A percentile compares a stretch with the other conserved stretches of the same genome.
phyloP scores from a whole-genome alignment of 2,329 filamentous ascomycete species.

The Sordariomycetes sp. region DNA sequence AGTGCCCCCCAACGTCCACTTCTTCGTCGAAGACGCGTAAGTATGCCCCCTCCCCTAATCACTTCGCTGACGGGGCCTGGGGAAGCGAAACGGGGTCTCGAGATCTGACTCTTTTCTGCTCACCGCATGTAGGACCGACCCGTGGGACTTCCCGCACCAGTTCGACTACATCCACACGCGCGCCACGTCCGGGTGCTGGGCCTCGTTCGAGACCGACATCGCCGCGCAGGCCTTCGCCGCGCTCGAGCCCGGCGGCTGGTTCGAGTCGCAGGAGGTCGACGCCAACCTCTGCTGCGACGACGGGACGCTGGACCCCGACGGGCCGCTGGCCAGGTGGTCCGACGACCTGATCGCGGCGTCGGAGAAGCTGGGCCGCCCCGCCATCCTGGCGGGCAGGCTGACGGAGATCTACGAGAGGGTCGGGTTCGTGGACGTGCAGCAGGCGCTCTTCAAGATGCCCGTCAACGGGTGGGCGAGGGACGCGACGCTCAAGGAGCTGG shows the following conservation, averaged over 20 bases:
- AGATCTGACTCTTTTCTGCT: too few species aligned
- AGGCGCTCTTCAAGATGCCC: too few species aligned
- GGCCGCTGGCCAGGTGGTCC: too few species aligned
- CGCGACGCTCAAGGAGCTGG: background rate
- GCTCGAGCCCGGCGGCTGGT: background rate
- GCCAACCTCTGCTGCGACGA: background rate
- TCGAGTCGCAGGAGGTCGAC: background rate
- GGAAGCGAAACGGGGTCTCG: too few species aligned
- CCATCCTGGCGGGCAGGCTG: too few species aligned
- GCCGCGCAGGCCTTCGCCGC: constrained; percentile 38
- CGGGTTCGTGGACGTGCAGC: too few species aligned
- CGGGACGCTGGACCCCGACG: background rate
- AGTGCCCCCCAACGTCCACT: constrained; percentile 64
- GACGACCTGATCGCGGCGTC: too few species aligned
- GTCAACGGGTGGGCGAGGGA: too few species aligned
- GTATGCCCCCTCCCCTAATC: constrained; percentile 12
- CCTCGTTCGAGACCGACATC: constrained; percentile 18
- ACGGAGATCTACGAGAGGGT: too few species aligned
- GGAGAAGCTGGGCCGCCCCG: too few species aligned
- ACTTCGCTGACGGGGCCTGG: too few species aligned
- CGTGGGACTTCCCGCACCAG: constrained; percentile 29
- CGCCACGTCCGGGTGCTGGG: constrained; percentile 34
- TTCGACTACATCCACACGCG: too few species aligned
- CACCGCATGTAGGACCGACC: constrained; percentile 15
- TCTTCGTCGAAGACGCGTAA: constrained; percentile 55